Conservation (phyloP, 2,329 filamentous ascomycete genomes). For the Aspergillus sp. region DNA sequence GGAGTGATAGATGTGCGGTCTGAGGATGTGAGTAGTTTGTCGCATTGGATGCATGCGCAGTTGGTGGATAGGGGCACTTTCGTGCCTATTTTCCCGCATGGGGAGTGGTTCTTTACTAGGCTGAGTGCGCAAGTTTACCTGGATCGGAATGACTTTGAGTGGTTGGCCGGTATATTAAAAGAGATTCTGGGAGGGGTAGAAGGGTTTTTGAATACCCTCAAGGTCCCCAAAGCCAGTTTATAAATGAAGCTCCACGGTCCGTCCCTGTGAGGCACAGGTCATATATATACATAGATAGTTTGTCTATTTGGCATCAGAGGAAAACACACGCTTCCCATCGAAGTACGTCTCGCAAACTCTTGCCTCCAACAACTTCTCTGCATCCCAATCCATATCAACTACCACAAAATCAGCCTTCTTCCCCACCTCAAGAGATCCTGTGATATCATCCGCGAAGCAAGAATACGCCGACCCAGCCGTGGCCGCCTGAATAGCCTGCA, state of each 20-base stretch:
- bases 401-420: conserved; percentile 47
- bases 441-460: conserved; percentile 42
- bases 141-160: conserved; percentile 75
- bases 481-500: conserved; percentile 45
- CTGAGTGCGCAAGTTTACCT: conserved; percentile 82
- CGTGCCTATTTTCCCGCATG: conserved; percentile 63
- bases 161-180: conserved; percentile 61
- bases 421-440: conserved; percentile 41
- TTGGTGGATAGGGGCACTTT: conserved; percentile 68
- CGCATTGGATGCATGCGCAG: conserved; percentile 58
- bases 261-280: background rate
- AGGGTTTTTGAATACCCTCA: conserved; percentile 35
- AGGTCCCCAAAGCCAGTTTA: background rate
- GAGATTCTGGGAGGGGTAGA: conserved; percentile 54
- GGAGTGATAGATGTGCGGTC: conserved; percentile 31
- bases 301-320: background rate
- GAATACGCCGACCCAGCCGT: conserved; percentile 47
- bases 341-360: conserved; percentile 45
- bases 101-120: conserved; percentile 65
- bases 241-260: background rate
- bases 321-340: conserved; percentile 34
- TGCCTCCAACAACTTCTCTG: conserved; percentile 39
- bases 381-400: conserved; percentile 42
- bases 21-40: conserved; percentile 43
- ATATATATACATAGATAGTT: background rate